Evolutionary conservation across 352 stramenopile species (phyloP).

Genomic region (Globisporangium echinulatum): DNA sequence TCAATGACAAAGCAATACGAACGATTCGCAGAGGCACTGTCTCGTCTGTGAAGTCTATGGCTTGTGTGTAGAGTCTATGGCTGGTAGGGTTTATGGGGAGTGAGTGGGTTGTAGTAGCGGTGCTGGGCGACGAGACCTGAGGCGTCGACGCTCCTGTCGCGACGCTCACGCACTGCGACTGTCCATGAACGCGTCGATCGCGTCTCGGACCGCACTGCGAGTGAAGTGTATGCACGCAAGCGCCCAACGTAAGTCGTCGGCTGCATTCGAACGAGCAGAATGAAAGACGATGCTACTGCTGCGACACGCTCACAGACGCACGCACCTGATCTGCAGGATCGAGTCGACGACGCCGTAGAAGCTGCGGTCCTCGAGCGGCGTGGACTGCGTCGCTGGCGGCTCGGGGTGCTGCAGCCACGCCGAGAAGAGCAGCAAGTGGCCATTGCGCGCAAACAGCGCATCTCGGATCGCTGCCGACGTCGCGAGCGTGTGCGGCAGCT

Average conservation of each 20-base stretch:
- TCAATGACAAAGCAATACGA: background rate
- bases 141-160: no score
- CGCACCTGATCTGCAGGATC: slow-evolving; percentile 65
- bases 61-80: background rate
- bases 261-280: background rate
- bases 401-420: slow-evolving; percentile 73
- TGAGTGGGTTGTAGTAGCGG: no score
- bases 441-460: slow-evolving; percentile 41
- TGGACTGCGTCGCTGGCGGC: slow-evolving; percentile 54
- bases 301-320: background rate
- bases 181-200: slow-evolving; percentile 68
- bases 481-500: slow-evolving; percentile 24
- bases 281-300: background rate
- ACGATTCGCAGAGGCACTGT: no score
- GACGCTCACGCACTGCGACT: background rate
- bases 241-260: no score
- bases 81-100: no score
- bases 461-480: slow-evolving; percentile 18
- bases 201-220: slow-evolving; percentile 43
- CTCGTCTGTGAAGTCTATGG: background rate
- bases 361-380: slow-evolving; percentile 54
- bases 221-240: background rate
- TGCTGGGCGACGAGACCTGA: no score
- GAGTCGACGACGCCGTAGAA: slow-evolving; percentile 76
- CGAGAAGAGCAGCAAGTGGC: slow-evolving; percentile 61